These are phyloP conservation scores for Phytophthora sp. DNA, from an alignment of 352 stramenopile genomes.

Conservation along the genomic window DNA sequence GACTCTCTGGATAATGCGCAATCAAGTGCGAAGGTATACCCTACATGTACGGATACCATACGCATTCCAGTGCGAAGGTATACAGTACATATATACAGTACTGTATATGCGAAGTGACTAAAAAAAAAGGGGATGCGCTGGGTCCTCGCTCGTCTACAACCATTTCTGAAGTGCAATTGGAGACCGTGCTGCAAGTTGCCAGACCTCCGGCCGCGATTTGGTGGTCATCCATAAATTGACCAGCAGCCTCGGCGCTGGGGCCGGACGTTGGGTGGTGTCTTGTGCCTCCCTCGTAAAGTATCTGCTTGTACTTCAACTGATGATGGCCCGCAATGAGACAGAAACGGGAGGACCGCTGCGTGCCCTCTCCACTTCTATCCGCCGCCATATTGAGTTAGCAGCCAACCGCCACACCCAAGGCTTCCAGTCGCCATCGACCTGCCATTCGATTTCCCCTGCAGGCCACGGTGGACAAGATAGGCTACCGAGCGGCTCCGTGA, in stretches of 20 bases:
- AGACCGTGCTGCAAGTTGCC: neutral
- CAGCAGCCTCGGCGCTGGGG: neutral
- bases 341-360: constrained; percentile 16
- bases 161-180: constrained; percentile 2
- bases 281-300: constrained; percentile 1
- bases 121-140: constrained; percentile 10
- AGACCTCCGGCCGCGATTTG: too few relatives aligned
- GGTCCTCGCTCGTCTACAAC: constrained; percentile 15
- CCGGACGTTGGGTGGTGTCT: neutral
- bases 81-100: too few relatives aligned
- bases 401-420: constrained; percentile 15
- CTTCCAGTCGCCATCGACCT: constrained; percentile 19
- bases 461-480: constrained; percentile 27
- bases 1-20: constrained; percentile 9
- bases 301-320: constrained; percentile 16
- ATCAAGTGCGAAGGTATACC: constrained; percentile 23
- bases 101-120: constrained; percentile 5
- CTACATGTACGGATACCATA: too few relatives aligned
- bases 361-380: constrained; percentile 15
- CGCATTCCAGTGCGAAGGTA: too few relatives aligned
- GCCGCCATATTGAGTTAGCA: constrained; percentile 17
- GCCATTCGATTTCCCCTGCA: constrained; percentile 11
- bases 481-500: neutral
- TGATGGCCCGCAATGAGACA: constrained; percentile 18
- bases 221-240: too few relatives aligned